Evolutionary conservation across 768 basidiomycete species (phyloP).

Genomic region (Termitomyces sp.): DNA sequence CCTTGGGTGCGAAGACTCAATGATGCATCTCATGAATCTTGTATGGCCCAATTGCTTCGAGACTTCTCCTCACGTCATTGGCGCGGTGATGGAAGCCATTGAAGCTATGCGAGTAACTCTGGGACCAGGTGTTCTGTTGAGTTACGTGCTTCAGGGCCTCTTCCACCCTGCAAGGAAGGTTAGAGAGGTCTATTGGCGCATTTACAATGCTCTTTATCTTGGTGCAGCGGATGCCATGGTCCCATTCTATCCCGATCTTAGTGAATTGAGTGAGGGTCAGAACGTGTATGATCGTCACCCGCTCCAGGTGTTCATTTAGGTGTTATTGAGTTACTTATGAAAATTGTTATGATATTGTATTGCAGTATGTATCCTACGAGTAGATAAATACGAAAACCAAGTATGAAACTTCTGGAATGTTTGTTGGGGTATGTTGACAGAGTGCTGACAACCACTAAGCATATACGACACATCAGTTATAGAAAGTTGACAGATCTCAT

Average conservation of each 20-base stretch:
- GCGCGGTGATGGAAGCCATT: slow-evolving; percentile 96
- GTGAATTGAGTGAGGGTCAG: slow-evolving; percentile 87
- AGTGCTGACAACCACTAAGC: too few relatives aligned
- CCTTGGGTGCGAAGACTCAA: slow-evolving; percentile 95
- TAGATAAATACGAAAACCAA: background rate
- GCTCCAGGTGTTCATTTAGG: slow-evolving; percentile 76
- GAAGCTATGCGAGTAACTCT: slow-evolving; percentile 97
- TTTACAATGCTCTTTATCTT: slow-evolving; percentile 93
- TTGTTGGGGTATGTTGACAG: background rate
- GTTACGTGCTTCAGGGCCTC: slow-evolving; percentile 90
- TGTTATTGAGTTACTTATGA: background rate
- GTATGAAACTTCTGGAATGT: background rate
- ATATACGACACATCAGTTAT: too few relatives aligned
- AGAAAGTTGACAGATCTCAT: too few relatives aligned
- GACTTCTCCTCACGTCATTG: slow-evolving; percentile 97
- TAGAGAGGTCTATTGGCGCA: slow-evolving; percentile 95
- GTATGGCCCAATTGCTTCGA: slow-evolving; percentile 99
- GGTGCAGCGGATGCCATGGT: slow-evolving; percentile 90
- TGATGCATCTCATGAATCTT: slow-evolving; percentile 96
- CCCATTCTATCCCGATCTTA: slow-evolving; percentile 90
- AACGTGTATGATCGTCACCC: slow-evolving; percentile 86
- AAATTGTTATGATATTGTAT: background rate
- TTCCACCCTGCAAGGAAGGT: slow-evolving; percentile 98
- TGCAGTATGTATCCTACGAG: slow-evolving; percentile 5
- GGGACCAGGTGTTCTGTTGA: slow-evolving; percentile 88